Conservation (phyloP, 2,329 filamentous ascomycete species). For the Fonsecaea pugnacius region DNA sequence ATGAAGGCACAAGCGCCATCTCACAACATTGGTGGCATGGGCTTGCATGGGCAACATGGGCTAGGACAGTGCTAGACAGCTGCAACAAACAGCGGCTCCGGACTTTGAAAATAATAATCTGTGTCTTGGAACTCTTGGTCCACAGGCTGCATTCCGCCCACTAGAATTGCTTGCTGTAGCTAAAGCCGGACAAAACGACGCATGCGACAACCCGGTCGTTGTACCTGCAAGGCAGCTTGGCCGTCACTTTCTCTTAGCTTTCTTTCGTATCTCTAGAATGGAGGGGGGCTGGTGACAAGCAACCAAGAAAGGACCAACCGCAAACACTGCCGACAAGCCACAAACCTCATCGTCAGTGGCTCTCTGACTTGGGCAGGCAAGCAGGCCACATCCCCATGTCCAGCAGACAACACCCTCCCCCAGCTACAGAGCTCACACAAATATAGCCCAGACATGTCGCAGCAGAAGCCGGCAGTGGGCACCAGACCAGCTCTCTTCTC, state of each 20-base stretch:
- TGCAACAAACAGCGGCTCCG: conserved; percentile 15
- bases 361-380: not conserved
- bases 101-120: conserved; percentile 11
- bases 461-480: conserved; percentile 14
- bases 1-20: conserved; percentile 29
- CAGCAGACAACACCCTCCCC: not conserved
- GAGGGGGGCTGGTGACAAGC: not conserved
- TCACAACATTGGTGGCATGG: conserved; percentile 3
- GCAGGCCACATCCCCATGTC: not conserved
- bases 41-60: conserved; percentile 11
- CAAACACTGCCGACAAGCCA: not conserved
- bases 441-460: conserved; percentile 26
- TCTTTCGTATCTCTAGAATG: not conserved
- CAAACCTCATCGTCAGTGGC: not conserved
- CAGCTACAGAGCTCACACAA: conserved; percentile 18
- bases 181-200: not conserved
- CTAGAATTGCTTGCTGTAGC: not conserved
- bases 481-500: conserved; percentile 23
- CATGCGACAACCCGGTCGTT: conserved; percentile 21
- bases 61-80: conserved; percentile 13
- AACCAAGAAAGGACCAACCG: not conserved
- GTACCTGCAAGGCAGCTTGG: not conserved
- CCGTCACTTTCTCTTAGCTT: not conserved
- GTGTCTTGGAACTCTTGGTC: conserved; percentile 12
- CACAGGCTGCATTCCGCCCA: not conserved